Conservation (phyloP, 2,329 filamentous ascomycete species). For the Phoma sp. region DNA sequence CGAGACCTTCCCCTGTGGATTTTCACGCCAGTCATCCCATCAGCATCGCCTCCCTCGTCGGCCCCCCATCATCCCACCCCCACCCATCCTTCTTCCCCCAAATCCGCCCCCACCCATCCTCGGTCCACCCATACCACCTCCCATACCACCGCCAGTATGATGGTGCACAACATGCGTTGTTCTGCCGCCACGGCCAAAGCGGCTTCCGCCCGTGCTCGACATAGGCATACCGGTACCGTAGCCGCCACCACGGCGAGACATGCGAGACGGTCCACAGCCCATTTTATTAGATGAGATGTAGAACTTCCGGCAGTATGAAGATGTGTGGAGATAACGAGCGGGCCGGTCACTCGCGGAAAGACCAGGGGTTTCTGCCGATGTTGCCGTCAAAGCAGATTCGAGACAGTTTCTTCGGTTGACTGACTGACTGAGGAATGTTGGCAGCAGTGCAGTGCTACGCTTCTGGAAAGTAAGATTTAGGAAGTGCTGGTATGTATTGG, state of each 20-base stretch:
- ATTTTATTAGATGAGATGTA: neutral
- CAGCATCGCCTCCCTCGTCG: conserved; percentile 1
- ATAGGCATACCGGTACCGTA: conserved; percentile 5
- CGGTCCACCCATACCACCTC: conserved; percentile 4
- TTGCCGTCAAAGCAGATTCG: conserved; percentile 1
- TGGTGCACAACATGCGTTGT: conserved; percentile 12
- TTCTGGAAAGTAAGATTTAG: neutral
- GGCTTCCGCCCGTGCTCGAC: conserved; percentile 2
- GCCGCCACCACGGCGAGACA: conserved; percentile 6
- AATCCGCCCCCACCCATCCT: conserved; percentile 2
- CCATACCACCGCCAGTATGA: conserved; percentile 7
- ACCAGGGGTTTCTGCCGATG: neutral
- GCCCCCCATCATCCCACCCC: neutral
- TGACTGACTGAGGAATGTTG: neutral
- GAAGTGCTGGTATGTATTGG: neutral
- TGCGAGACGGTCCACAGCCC: conserved; percentile 14
- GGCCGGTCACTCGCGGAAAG: neutral
- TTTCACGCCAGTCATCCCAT: too few species aligned
- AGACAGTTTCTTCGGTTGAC: neutral
- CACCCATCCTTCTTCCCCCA: conserved; percentile 2
- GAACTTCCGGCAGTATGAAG: neutral
- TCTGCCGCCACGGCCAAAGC: conserved; percentile 6
- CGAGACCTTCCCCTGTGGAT: too few species aligned
- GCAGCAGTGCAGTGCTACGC: neutral
- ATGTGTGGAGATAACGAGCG: neutral